Percentiles rank a stretch among this genome's conserved stretches.
These are phyloP conservation scores for Carex parvula DNA, from an alignment of 176 grass and related monocot genomes.

Conservation along the genomic window DNA sequence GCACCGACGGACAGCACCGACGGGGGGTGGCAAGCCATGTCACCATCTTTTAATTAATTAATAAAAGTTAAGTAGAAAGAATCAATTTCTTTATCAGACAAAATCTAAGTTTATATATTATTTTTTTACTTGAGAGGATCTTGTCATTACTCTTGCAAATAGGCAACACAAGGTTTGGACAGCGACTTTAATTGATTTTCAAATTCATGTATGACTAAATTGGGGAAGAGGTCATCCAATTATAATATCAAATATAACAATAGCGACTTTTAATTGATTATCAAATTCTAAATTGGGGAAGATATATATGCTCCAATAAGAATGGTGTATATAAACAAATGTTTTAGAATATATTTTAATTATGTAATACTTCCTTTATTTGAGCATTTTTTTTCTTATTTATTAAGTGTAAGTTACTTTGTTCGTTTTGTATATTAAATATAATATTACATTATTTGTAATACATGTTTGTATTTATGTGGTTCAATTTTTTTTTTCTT, in stretches of 20 bases:
- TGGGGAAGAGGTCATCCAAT: too few species aligned
- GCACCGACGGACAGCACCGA: too few species aligned
- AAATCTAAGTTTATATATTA: slow-evolving; percentile 1
- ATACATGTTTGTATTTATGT: too few species aligned
- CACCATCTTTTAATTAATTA: slow-evolving; percentile 14
- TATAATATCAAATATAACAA: not conserved
- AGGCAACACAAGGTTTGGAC: too few species aligned
- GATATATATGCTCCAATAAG: not conserved
- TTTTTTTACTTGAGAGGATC: not conserved
- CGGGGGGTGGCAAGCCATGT: slow-evolving; percentile 31
- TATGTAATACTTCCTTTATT: not conserved
- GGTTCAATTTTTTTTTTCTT: too few species aligned
- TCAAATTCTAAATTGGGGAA: not conserved
- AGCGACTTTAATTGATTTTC: too few species aligned
- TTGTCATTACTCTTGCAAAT: not conserved
- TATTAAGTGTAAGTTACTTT: too few species aligned
- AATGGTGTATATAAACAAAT: not conserved
- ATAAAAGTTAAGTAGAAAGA: not conserved
- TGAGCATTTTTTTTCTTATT: not conserved
- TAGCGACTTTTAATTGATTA: not conserved
- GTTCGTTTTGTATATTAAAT: too few species aligned
- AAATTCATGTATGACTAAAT: too few species aligned
- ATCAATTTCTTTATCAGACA: not conserved
- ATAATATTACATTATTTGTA: too few species aligned
- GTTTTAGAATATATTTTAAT: not conserved